phyloP scores from a whole-genome alignment of 148 eudicot species.

The Arctostaphylos glauca region DNA sequence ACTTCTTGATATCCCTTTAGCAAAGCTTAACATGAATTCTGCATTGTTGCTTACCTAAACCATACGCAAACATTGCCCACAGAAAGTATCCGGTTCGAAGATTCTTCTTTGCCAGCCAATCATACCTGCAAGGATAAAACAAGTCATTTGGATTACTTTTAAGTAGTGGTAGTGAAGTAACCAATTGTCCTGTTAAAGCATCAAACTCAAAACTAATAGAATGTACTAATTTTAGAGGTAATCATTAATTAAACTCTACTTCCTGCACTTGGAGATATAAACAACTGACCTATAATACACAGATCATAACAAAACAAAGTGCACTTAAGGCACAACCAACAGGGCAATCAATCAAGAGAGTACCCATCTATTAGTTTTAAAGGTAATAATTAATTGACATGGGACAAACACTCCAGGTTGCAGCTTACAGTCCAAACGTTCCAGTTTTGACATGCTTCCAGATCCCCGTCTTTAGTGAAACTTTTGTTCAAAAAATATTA shows the following conservation, averaged over 20 bases:
- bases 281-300: too few relatives aligned
- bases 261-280: too few relatives aligned
- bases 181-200: background rate
- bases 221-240: too few relatives aligned
- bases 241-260: too few relatives aligned
- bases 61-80: constrained; percentile 83
- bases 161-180: background rate
- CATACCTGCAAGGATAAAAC: constrained; percentile 45
- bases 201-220: too few relatives aligned
- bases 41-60: constrained; percentile 51
- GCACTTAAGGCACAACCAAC: too few relatives aligned
- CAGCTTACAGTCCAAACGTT: background rate
- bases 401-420: too few relatives aligned
- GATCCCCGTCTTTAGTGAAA: background rate
- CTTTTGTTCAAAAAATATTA: background rate
- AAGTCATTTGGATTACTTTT: background rate
- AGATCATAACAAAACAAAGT: too few relatives aligned
- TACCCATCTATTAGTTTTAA: too few relatives aligned
- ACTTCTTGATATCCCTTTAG: background rate
- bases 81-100: constrained; percentile 80
- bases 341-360: too few relatives aligned
- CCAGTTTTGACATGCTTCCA: background rate
- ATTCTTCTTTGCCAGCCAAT: constrained; percentile 77
- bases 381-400: too few relatives aligned
- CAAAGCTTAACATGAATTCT: background rate